phyloP scores from a whole-genome alignment of 2,329 filamentous ascomycete genomes.

The Septoria linicola region DNA sequence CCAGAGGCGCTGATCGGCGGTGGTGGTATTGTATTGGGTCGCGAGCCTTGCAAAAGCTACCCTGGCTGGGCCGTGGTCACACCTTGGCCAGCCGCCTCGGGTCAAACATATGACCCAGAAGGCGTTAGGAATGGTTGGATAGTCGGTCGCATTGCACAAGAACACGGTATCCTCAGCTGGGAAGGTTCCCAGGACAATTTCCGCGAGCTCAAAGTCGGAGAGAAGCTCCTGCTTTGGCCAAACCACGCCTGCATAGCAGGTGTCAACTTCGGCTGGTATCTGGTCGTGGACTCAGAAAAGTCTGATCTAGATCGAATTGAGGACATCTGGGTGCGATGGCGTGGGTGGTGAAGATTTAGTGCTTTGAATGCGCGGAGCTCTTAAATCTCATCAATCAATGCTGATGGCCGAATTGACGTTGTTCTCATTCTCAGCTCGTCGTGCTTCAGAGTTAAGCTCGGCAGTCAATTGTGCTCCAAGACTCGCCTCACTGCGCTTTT shows the following conservation, averaged over 20 bases:
- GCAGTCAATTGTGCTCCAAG: conserved; percentile 31
- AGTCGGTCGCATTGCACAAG: conserved; percentile 70
- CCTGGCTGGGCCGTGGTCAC: conserved; percentile 68
- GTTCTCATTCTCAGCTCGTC: conserved; percentile 17
- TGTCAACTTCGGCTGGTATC: conserved; percentile 69
- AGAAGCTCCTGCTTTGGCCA: conserved; percentile 70
- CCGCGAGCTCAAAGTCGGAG: conserved; percentile 57
- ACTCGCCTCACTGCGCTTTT: conserved; percentile 27
- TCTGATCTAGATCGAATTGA: conserved; percentile 59
- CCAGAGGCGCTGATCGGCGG: conserved; percentile 68
- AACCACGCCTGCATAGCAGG: conserved; percentile 80
- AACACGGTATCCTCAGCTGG: conserved; percentile 73
- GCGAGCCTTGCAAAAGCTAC: conserved; percentile 72
- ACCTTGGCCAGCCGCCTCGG: conserved; percentile 51
- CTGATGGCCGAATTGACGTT: conserved; percentile 4
- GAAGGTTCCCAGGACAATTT: conserved; percentile 46
- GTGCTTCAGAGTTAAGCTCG: conserved; percentile 31
- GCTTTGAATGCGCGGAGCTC: too few relatives aligned
- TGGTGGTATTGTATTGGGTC: conserved; percentile 67
- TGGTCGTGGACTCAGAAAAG: conserved; percentile 66
- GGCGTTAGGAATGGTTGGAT: conserved; percentile 58
- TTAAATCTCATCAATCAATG: conserved; percentile 1
- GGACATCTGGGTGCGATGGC: conserved; percentile 74
- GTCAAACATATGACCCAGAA: conserved; percentile 39
- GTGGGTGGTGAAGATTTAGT: conserved; percentile 69